Evolutionary conservation across 345 rosid species (phyloP), one percentile per base, ranked within the genome.

Genomic region (Draba incana): DNA sequence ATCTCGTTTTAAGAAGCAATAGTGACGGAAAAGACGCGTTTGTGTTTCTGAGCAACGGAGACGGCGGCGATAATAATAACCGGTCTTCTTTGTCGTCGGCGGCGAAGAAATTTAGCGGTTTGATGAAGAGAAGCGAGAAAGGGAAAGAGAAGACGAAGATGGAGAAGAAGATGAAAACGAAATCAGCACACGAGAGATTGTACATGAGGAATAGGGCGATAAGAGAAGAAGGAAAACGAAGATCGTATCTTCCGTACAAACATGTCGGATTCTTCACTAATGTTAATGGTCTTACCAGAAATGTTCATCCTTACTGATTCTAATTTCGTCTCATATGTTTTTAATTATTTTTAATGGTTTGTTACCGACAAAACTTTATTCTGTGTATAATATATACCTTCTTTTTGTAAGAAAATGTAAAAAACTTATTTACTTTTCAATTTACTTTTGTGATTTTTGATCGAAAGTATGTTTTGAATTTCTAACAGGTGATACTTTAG

Each of bases 1-100:
- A 86, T 42, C 53, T 92, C 6, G 80, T 88, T 1, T 41, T 55
- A 39, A 70, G 89, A 65, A 83, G 87, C 23, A 80, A 72, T 20
- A 84, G 86, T 10, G 89, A 86, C 12, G 86, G 88, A 0, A 81
- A 83, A 54, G 86, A 80, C 14, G 78, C 66, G 33, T 81, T 84
- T 6, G 79, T 84, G 71, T 77, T 77, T 23, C 27, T 86, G 43
- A 52, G 80, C n/a, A 54, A 62, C 53, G 33, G 54, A 13, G 8
- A 39, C 8, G 38, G 10, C 20, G 42, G 33, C 8, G 43, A 62
- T 6, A 61, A 62, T 6, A 48, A 61, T 33, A 6, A 33, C 20
- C 46, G 57, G 2, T 33, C 51, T 64, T 50, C 57, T 3, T 54
- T 44, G 20, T 20, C 20, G 20, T 20, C 20, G 20, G 20, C 20